Evolutionary conservation across 1,139 yeast genomes (phyloP).

Genomic region (Scheffersomyces lignicola): DNA sequence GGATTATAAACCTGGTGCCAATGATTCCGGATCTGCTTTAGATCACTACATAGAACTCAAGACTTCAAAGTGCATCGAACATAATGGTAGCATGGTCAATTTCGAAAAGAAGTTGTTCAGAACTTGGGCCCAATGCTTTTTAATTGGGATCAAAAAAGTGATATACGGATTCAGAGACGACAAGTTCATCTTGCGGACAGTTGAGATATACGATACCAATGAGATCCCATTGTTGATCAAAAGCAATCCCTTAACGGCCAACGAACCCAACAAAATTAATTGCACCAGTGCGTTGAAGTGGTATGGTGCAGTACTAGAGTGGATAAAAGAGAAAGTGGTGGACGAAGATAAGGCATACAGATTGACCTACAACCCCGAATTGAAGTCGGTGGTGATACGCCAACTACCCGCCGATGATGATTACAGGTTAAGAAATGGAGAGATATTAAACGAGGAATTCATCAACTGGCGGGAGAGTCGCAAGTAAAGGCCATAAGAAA

Average conservation of each 20-base stretch:
- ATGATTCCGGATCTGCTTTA: conserved; percentile 45
- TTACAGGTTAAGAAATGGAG: conserved; percentile 30
- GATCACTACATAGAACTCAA: conserved; percentile 85
- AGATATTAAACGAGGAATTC: conserved; percentile 55
- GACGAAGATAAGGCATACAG: conserved; percentile 38
- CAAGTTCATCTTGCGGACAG: conserved; percentile 55
- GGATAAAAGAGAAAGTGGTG: conserved; percentile 57
- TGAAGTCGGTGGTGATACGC: conserved; percentile 27
- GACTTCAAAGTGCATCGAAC: conserved; percentile 58
- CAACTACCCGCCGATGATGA: conserved; percentile 30
- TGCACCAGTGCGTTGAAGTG: conserved; percentile 81
- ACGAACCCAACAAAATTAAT: conserved; percentile 46
- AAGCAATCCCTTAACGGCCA: conserved; percentile 37
- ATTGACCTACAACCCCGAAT: conserved; percentile 35
- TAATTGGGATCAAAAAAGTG: conserved; percentile 76
- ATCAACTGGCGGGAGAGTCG: conserved; percentile 54
- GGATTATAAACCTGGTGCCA: conserved; percentile 64
- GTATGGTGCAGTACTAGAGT: conserved; percentile 81
- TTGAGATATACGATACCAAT: conserved; percentile 77
- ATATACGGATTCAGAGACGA: conserved; percentile 89
- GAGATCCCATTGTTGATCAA: conserved; percentile 68
- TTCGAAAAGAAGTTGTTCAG: conserved; percentile 75
- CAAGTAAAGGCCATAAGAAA: conserved; percentile 1
- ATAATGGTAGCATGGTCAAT: conserved; percentile 50
- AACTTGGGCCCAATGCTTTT: conserved; percentile 93